A percentile compares a stretch with the other conserved stretches of the same genome.
Evolutionary conservation across 2,329 filamentous ascomycete genomes (phyloP).

Genomic region (Graphilbum ipis-grandicollis): DNA sequence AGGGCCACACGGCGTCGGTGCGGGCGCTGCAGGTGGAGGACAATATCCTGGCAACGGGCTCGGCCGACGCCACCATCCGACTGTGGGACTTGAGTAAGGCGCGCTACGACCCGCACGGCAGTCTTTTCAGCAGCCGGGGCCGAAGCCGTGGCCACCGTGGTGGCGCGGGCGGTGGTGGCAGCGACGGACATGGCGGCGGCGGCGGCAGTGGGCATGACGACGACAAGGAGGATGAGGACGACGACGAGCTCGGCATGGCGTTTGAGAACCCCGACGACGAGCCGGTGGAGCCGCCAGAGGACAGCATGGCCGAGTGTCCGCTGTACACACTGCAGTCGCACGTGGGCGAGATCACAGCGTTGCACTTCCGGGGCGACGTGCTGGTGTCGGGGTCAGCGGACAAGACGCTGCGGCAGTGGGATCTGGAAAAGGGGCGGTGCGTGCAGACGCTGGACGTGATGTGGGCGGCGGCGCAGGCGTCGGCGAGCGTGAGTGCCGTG

Average conservation of each 20-base stretch:
- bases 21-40: constrained; percentile 86
- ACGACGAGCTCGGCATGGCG: constrained; percentile 50
- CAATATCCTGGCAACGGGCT: constrained; percentile 86
- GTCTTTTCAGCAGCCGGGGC: constrained; percentile 41
- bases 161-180: not conserved
- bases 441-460: constrained; percentile 95
- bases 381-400: constrained; percentile 92
- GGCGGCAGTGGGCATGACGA: constrained; percentile 37
- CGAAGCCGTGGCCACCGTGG: constrained; percentile 13
- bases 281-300: constrained; percentile 51
- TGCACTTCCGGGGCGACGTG: constrained; percentile 78
- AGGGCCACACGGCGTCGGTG: constrained; percentile 90
- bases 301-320: constrained; percentile 76
- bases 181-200: constrained; percentile 37
- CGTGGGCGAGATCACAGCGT: constrained; percentile 82
- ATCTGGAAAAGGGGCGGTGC: constrained; percentile 90
- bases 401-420: constrained; percentile 96
- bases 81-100: constrained; percentile 89
- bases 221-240: constrained; percentile 21
- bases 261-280: constrained; percentile 56
- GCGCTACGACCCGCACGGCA: constrained; percentile 58
- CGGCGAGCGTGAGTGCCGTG: constrained; percentile 30
- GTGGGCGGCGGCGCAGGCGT: constrained; percentile 90
- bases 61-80: constrained; percentile 83
- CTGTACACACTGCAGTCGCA: constrained; percentile 82